Evolutionary conservation across 805 yeast genomes (phyloP), one percentile per base, ranked within the genome.

Genomic region (Maudiozyma barnettii): DNA sequence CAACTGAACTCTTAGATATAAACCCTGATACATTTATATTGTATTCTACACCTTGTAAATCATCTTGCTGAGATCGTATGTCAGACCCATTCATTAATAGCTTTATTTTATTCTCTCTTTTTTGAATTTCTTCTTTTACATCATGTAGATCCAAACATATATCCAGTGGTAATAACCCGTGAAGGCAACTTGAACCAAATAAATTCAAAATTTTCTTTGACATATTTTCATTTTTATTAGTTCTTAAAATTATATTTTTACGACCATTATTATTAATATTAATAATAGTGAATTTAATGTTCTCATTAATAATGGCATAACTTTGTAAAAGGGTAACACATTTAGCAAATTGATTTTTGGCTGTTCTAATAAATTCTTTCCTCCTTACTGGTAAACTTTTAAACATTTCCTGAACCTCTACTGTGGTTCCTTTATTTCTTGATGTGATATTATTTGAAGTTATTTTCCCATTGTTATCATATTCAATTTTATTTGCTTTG

Each of bases 1-100:
- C 96, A 63, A 84, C 82, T 0, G 93, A 81, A 38, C 81, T 79
- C 54, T 80, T 78, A 0, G 98, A 89, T 1, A 91, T 72, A 50
- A 64, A 73, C 0, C 99, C 99, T 4, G 52, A 53, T 0, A 82
- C 55, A 7, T 50, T 44, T 7, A 79, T 60, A 1, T 35, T 49
- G 57, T 70, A 67, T n/a, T 66, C 66, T 13, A 29, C 33, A 10
- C 4, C 5, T 7, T 46, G 20, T 58, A 18, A 4, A 26, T 26
- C 8, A 6, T 26, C 45, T 42, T 14, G 45, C 50, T 33, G 8
- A 2, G 10, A 12, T 58, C 56, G 23, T 5, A n/a, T 2, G 10
- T 26, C 30, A 3, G 30, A 26, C 2, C 33, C 22, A 42, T 41
- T 21, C 41, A 36, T 18, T 26, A 42, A 23, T 22, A 19, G 5